A percentile compares a stretch with the other conserved stretches of the same genome.
These are phyloP conservation scores for Schizonepeta tenuifolia DNA, from an alignment of 257 asterid species.

Conservation along the genomic window DNA sequence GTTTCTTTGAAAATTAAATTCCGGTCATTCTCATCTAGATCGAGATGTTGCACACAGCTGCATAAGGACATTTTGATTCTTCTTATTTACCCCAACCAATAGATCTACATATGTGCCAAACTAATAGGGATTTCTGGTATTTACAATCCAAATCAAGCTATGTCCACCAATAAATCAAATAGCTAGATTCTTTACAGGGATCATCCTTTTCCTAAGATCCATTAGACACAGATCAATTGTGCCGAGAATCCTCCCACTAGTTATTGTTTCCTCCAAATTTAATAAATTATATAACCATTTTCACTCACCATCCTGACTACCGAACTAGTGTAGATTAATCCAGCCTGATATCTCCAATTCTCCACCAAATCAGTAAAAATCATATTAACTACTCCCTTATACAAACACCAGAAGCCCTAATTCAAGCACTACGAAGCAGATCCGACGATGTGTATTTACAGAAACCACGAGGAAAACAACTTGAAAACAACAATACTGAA, in stretches of 20 bases:
- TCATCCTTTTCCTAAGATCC: slow-evolving; percentile 2
- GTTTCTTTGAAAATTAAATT: background rate
- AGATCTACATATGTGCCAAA: background rate
- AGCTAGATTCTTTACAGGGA: background rate
- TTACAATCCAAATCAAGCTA: slow-evolving; percentile 13
- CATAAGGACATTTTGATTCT: slow-evolving; percentile 16
- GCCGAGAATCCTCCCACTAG: background rate
- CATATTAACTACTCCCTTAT: background rate
- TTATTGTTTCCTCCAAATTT: background rate
- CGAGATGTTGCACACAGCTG: slow-evolving; percentile 18
- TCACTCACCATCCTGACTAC: background rate
- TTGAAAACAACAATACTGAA: background rate
- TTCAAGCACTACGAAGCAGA: slow-evolving; percentile 19
- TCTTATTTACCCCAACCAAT: background rate
- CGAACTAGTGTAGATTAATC: slow-evolving; percentile 1
- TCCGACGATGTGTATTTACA: slow-evolving; percentile 12
- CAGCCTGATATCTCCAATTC: slow-evolving; percentile 27
- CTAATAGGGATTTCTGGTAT: background rate
- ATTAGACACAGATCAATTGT: background rate
- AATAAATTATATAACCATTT: slow-evolving; percentile 13
- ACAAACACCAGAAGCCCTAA: slow-evolving; percentile 21
- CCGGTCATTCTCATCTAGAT: background rate
- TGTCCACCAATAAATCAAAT: slow-evolving; percentile 14
- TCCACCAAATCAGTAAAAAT: slow-evolving; percentile 2
- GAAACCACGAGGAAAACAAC: background rate